These are phyloP conservation scores for Suhomyces prunicola DNA, from an alignment of 805 yeast genomes.

Conservation along the genomic window DNA sequence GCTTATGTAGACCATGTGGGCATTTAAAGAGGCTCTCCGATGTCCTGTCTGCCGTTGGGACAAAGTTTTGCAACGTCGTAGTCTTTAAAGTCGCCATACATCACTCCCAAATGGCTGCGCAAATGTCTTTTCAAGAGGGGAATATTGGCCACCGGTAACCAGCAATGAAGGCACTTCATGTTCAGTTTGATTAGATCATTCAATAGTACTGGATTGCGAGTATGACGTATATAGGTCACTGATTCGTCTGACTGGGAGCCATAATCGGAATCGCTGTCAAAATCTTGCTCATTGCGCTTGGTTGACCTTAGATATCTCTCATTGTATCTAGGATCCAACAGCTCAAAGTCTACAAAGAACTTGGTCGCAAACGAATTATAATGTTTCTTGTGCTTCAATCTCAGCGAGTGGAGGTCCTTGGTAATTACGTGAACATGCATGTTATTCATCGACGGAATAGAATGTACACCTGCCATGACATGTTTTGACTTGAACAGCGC, in stretches of 20 bases:
- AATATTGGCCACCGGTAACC: slow-evolving; percentile 23
- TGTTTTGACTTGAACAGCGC: slow-evolving; percentile 20
- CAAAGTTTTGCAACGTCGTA: background rate
- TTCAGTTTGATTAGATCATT: slow-evolving; percentile 1
- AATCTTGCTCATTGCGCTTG: slow-evolving; percentile 1
- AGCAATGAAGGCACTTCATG: slow-evolving; percentile 25
- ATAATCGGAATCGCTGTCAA: slow-evolving; percentile 9
- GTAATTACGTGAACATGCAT: slow-evolving; percentile 74
- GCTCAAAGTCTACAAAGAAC: slow-evolving; percentile 59
- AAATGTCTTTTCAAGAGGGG: slow-evolving; percentile 28
- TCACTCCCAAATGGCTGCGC: slow-evolving; percentile 18
- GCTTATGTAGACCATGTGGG: background rate
- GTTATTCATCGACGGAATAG: slow-evolving; percentile 66
- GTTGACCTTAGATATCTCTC: slow-evolving; percentile 1
- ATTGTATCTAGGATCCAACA: slow-evolving; percentile 28
- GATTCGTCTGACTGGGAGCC: slow-evolving; percentile 3
- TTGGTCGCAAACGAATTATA: slow-evolving; percentile 66
- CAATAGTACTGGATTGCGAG: slow-evolving; percentile 9
- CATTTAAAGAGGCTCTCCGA: background rate
- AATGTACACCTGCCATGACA: slow-evolving; percentile 62
- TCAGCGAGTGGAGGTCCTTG: slow-evolving; percentile 52
- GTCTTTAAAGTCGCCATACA: slow-evolving; percentile 4
- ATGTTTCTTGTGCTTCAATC: slow-evolving; percentile 60
- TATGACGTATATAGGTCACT: background rate
- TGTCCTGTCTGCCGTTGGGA: background rate